Evolutionary conservation across 148 eudicot genomes (phyloP), one percentile per base, ranked within the genome.

Genomic region (Rhododendron ovatum): DNA sequence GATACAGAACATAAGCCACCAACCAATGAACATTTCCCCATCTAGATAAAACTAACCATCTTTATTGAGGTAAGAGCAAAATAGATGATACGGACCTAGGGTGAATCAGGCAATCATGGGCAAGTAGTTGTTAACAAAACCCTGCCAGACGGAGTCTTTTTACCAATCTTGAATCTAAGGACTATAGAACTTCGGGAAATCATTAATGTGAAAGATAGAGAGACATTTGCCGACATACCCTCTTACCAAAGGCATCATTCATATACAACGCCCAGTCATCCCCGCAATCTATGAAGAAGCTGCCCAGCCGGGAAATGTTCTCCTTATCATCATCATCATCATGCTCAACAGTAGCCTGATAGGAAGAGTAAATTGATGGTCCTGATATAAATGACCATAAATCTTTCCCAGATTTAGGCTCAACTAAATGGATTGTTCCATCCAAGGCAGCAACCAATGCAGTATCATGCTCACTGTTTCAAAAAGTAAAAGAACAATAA

Each of bases 381-480:
- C 99, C 99, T 78, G 99, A 93, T 73, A 94, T 82, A 87, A 93
- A 95, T 84, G 99, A 96, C 99, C 99, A 96, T 24, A 93, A 82
- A 71, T 91, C 88, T 89, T 93, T 93, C 89, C 89, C 86, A 63
- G 96, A 89, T 85, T 92, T 91, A 82, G 86, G 91, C 65, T 95
- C 95, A 76, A 96, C 76, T 50, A 95, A 89, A 89, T 94, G 90
- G 85, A 96, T 91, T 15, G 93, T 94, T 82, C 99, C 99, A 88
- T 96, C 95, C 86, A 93, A 93, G 22, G 95, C 94, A 87, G 97
- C 97, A 84, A 96, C 90, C 77, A 96, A 84, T 76, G 93, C 95
- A 84, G 94, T 89, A 47, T 91, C 92, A 53, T 86, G 91, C 55
- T 86, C 86, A 79, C 95, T 95, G 93, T 81, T 87, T 81, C 63